Evolutionary conservation across 2,329 filamentous ascomycete species (phyloP), one percentile per base, ranked within the genome.

Genomic region (Pseudofabraea citricarpa): DNA sequence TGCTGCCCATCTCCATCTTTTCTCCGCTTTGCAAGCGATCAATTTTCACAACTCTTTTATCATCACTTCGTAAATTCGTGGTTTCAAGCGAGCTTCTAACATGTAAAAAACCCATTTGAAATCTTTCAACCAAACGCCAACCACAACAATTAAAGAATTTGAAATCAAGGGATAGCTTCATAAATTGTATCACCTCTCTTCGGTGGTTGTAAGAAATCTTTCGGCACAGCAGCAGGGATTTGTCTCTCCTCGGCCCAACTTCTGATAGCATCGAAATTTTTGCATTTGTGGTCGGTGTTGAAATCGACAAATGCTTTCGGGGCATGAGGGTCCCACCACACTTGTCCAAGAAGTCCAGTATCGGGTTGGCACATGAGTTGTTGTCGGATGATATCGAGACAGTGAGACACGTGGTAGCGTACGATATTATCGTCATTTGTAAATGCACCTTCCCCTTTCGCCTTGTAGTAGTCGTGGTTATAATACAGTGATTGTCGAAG

Each of bases 321-420:
- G 6, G 60, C 58, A 4, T 59, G 48, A n/a, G 52, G 53, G 27
- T 75, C 64, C 51, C 70, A 71, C 75, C 75, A 79, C 8, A 78
- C 61, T 47, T 78, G 74, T 2, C 73, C 74, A 1, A 77, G 61
- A 1, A 79, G 64, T 2, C 72, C 74, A 7, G 72, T 64, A 44
- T 78, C 73, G 1, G 70, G 62, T 3, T 64, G 71, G 53, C 74
- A 79, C 72, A 77, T 79, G 10, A 79, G 59, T 41, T 77, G 70
- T 53, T 79, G 73, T 13, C 73, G 67, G 38, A 79, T 46, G 13
- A 74, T 73, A 45, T 79, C 75, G 6, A 79, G 58, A 46, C 75
- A 79, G 46, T 79, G 74, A 3, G 72, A 70, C 45, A 74, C 65
- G 50, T 79, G 75, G 16, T 66, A 64, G 15, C 64, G 64, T 20